Conservation (phyloP, 2,329 filamentous ascomycete species). For the Clonostachys rhizophaga region DNA sequence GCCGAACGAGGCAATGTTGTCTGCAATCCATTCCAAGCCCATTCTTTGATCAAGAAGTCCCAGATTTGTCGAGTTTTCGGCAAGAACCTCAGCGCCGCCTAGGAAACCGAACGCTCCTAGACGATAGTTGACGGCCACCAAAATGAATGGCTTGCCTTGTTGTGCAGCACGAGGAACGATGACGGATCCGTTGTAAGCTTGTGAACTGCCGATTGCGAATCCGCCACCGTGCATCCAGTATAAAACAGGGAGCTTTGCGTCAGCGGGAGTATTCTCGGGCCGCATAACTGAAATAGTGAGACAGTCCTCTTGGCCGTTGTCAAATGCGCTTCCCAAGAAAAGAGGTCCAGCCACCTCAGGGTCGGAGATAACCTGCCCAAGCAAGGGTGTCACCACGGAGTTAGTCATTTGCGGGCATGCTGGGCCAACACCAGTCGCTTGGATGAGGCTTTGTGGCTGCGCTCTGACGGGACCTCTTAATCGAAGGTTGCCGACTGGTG, state of each 20-base stretch:
- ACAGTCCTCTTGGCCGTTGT: conserved; percentile 19
- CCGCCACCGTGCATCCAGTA: conserved; percentile 33
- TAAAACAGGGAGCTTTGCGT: conserved; percentile 26
- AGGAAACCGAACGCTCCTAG: conserved; percentile 30
- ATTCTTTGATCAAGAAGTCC: conserved; percentile 30
- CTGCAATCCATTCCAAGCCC: conserved; percentile 38
- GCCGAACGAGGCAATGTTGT: conserved; percentile 35
- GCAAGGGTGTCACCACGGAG: too few relatives aligned
- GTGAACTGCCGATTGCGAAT: conserved; percentile 22
- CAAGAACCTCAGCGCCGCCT: conserved; percentile 23
- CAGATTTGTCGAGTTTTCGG: conserved; percentile 26
- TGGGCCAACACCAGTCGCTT: too few relatives aligned
- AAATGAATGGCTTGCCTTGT: conserved; percentile 21
- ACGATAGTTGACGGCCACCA: conserved; percentile 29
- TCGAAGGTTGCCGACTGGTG: conserved; percentile 39
- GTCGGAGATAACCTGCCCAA: too few relatives aligned
- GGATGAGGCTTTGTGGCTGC: too few relatives aligned
- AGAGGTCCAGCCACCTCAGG: too few relatives aligned
- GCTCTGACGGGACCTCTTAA: conserved; percentile 32
- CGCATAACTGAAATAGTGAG: conserved; percentile 34
- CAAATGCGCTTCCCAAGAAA: too few relatives aligned
- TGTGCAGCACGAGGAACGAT: conserved; percentile 5
- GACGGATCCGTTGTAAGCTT: conserved; percentile 21
- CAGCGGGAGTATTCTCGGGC: conserved; percentile 20
- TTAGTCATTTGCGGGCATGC: too few relatives aligned